Base-by-base conservation (phyloP, 2,329 filamentous ascomycete species). In the Penicillium capsulatum region DNA sequence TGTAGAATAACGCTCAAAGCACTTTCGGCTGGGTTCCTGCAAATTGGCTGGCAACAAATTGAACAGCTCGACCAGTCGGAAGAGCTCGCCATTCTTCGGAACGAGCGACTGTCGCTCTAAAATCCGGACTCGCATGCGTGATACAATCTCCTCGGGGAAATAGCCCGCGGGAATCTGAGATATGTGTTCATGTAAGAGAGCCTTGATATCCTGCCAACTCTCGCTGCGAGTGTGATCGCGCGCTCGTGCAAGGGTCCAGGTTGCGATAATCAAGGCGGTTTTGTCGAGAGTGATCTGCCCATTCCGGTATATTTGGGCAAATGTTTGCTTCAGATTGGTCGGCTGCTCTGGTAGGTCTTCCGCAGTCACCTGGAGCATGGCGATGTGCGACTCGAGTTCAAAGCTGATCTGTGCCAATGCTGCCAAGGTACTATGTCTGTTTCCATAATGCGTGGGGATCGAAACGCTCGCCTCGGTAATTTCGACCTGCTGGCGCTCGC, bases 261-360 rank as follows among this genome's bases (percentile, higher is more conserved):
- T 57, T 11, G 65, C 63, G 14, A 70, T 54, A 9, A 65, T 53
- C 10, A 66, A 48, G 2, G 68, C 68, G 17, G 63, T 58, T 43
- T 67, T 57, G 10, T 65, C 62, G 10, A 71, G 51, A 28, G 48
- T 52, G 16, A 68, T 59, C 35, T 68, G 68, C 20, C 64, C 62
- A 24, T 69, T 60, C 9, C 67, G 63, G 50, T 70, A 71, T 8
- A 63, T 50, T 26, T 68, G 63, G 17, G 65, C 67, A 46, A 65
- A 59, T 2, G 39, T 56, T 38, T 71, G 68, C 37, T 69, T 70
- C 20, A 63, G 38, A 34, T 64, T 70, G 5, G 39, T 26, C 4
- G 67, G 65, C 5, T 58, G 40, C n/a, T 29, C 27, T 7, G 50
- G 47, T 31, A 58, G 31, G 35, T 53, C 42, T 41, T 58, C 40